phyloP scores from a whole-genome alignment of 2,329 filamentous ascomycete genomes.

The Periglandula ipomoeae region DNA sequence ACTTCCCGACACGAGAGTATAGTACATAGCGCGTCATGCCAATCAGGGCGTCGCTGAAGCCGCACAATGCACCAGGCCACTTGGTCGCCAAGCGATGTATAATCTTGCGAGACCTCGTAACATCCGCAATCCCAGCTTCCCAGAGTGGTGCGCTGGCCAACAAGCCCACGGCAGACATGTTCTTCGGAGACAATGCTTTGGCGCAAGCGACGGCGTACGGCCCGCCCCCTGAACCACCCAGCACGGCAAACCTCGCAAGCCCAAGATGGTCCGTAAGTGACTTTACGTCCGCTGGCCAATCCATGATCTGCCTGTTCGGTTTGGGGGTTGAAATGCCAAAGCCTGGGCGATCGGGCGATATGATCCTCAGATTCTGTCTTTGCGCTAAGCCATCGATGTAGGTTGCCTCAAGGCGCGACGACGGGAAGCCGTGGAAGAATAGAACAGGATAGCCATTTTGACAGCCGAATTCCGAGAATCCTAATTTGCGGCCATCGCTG shows the following conservation, averaged over 20 bases:
- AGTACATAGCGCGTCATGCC: too few relatives aligned
- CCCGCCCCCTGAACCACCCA: too few relatives aligned
- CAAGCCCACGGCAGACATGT: slow-evolving; percentile 29
- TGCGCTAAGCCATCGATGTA: slow-evolving; percentile 17
- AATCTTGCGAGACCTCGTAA: slow-evolving; percentile 17
- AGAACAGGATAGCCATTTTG: slow-evolving; percentile 23
- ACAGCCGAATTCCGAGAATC: slow-evolving; percentile 30
- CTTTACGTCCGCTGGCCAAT: slow-evolving; percentile 25
- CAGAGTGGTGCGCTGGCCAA: slow-evolving; percentile 27
- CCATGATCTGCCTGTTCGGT: slow-evolving; percentile 20
- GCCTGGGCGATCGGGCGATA: slow-evolving; percentile 33
- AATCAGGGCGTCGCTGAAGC: too few relatives aligned
- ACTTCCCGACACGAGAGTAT: too few relatives aligned
- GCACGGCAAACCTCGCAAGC: slow-evolving; percentile 21
- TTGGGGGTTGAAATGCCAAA: slow-evolving; percentile 30
- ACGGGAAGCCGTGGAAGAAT: slow-evolving; percentile 34
- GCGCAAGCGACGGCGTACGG: too few relatives aligned
- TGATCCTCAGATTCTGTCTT: slow-evolving; percentile 20
- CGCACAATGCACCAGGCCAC: too few relatives aligned
- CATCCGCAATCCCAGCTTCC: slow-evolving; percentile 21
- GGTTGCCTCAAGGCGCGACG: slow-evolving; percentile 28
- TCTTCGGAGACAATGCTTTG: too few relatives aligned
- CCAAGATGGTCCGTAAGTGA: slow-evolving; percentile 18
- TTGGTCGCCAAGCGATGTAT: too few relatives aligned
- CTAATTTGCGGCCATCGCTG: slow-evolving; percentile 30